Percentiles rank a stretch among this genome's conserved stretches.
Conservation (phyloP, 345 rosid species). For the Eucalyptus globulus region DNA sequence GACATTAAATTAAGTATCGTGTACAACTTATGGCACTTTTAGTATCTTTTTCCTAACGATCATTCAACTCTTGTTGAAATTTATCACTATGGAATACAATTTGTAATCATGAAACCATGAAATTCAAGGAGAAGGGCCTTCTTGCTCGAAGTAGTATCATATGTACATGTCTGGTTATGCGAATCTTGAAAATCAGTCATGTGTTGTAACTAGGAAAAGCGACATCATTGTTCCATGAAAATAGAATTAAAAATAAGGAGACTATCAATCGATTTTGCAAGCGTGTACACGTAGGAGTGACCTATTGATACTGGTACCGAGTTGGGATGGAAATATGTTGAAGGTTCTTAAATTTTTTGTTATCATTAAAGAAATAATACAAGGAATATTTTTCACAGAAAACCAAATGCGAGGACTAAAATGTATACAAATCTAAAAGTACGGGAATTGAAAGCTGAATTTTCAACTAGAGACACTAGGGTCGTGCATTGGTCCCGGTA, state of each 20-base stretch:
- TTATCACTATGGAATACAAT: background rate
- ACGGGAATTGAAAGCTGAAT: background rate
- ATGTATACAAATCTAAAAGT: background rate
- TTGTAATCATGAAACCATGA: background rate
- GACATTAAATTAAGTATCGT: rapidly evolving
- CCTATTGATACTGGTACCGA: background rate
- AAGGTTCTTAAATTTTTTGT: no score
- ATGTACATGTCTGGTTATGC: background rate
- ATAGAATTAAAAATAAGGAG: background rate
- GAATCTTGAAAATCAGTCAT: no score
- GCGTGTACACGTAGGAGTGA: background rate
- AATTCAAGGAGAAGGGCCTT: background rate
- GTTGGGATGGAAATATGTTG: background rate
- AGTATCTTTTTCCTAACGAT: rapidly evolving
- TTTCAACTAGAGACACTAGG: background rate
- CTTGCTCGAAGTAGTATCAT: background rate
- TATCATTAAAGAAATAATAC: background rate
- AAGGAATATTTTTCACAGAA: background rate
- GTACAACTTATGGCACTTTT: rapidly evolving
- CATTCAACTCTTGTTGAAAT: background rate
- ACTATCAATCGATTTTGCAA: background rate
- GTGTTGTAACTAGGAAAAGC: no score
- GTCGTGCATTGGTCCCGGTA: background rate
- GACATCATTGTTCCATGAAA: background rate
- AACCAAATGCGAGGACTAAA: background rate